Percentiles rank a stretch among this genome's conserved stretches.
phyloP scores from a whole-genome alignment of 441 rosid species.

The Mallotus japonicus region DNA sequence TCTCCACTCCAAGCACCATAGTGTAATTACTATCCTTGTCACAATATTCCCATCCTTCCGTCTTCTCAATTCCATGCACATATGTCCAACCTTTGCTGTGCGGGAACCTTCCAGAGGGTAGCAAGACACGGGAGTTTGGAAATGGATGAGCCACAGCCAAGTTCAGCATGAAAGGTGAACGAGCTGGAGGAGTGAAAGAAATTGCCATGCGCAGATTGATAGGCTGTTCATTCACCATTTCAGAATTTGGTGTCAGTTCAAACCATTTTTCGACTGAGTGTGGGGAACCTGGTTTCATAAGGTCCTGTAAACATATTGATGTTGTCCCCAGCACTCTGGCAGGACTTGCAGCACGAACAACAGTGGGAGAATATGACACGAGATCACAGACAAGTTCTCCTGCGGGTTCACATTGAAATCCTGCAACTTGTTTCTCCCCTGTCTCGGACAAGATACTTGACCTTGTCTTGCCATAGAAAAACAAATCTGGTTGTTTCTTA shows the following conservation, averaged over 20 bases:
- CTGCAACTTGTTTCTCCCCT: constrained; percentile 50
- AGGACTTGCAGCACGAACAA: background rate
- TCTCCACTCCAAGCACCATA: background rate
- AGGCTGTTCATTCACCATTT: constrained; percentile 33
- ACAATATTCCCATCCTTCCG: background rate
- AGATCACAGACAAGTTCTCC: constrained; percentile 65
- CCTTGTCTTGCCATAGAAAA: constrained; percentile 12
- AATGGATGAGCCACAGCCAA: constrained; percentile 28
- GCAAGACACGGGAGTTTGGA: too few species aligned
- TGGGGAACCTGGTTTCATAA: constrained; percentile 44
- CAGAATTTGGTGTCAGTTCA: constrained; percentile 42
- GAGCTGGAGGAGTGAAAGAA: constrained; percentile 54
- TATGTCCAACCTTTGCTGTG: too few species aligned
- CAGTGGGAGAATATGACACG: constrained; percentile 6
- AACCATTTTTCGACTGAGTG: constrained; percentile 63
- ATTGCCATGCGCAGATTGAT: constrained; percentile 48
- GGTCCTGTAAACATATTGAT: constrained; percentile 44
- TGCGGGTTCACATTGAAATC: constrained; percentile 56
- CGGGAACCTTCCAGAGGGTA: too few species aligned
- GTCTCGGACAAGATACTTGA: constrained; percentile 39
- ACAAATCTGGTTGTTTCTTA: constrained; percentile 28
- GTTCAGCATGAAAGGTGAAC: constrained; percentile 40
- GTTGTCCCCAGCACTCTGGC: constrained; percentile 43
- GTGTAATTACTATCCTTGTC: background rate
- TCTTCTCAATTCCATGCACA: background rate